A percentile compares a stretch with the other conserved stretches of the same genome.
Evolutionary conservation across 2,329 filamentous ascomycete species (phyloP).

Genomic region (Aureobasidium pullulans): DNA sequence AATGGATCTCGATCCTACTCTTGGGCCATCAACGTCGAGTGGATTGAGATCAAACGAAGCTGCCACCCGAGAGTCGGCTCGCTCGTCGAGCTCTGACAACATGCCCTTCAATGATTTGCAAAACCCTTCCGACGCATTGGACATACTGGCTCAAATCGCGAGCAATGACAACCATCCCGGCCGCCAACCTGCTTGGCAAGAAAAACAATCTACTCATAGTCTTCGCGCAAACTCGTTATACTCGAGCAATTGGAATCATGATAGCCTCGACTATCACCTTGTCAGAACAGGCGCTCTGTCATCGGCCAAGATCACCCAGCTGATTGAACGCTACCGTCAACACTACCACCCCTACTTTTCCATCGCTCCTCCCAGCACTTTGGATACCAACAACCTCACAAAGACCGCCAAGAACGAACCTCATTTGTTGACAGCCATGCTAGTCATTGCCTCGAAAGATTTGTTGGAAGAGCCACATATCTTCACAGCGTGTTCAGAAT

Average conservation of each 20-base stretch:
- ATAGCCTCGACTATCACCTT: slow-evolving; percentile 35
- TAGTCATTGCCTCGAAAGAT: slow-evolving; percentile 66
- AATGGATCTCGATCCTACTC: slow-evolving; percentile 22
- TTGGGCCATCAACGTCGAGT: slow-evolving; percentile 14
- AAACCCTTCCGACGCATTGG: slow-evolving; percentile 43
- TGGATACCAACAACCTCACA: slow-evolving; percentile 47
- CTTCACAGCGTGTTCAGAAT: slow-evolving; percentile 58
- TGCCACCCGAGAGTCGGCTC: not conserved
- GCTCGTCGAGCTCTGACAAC: slow-evolving; percentile 23
- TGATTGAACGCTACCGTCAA: slow-evolving; percentile 53
- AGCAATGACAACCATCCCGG: slow-evolving; percentile 25
- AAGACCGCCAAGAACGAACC: slow-evolving; percentile 54
- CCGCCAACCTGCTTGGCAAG: slow-evolving; percentile 16
- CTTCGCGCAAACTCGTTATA: slow-evolving; percentile 1
- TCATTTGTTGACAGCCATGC: slow-evolving; percentile 61
- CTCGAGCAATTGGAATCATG: slow-evolving; percentile 5
- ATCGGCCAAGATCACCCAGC: slow-evolving; percentile 42
- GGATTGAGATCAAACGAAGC: slow-evolving; percentile 12
- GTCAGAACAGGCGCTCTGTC: slow-evolving; percentile 36
- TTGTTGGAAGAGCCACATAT: slow-evolving; percentile 56
- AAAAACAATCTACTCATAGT: not conserved
- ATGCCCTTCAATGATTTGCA: slow-evolving; percentile 37
- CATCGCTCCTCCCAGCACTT: slow-evolving; percentile 54
- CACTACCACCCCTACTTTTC: slow-evolving; percentile 66
- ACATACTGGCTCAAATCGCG: slow-evolving; percentile 41